Conservation (phyloP, 257 asterid species). For the Plectranthus barbatus region DNA sequence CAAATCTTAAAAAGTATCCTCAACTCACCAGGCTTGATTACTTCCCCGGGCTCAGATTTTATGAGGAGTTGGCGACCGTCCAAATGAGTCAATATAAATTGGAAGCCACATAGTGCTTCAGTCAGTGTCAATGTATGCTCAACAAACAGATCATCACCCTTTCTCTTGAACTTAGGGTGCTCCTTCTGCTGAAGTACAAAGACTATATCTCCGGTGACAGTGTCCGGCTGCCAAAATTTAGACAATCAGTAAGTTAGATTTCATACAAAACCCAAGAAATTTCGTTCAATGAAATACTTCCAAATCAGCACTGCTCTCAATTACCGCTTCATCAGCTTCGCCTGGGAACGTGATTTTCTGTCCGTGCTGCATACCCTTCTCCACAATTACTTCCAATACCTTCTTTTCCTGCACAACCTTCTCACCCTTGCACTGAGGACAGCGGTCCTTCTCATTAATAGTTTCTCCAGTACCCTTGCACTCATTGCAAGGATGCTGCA, state of each 20-base stretch:
- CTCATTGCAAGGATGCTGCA: conserved; percentile 91
- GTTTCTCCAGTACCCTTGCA: conserved; percentile 94
- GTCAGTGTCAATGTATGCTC: conserved; percentile 72
- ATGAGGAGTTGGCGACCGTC: conserved; percentile 83
- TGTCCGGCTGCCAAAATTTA: conserved; percentile 68
- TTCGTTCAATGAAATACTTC: no score
- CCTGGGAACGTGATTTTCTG: conserved; percentile 91
- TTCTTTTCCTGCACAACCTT: conserved; percentile 83
- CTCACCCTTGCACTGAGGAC: conserved; percentile 82
- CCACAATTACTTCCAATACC: conserved; percentile 83
- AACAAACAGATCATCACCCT: conserved; percentile 81
- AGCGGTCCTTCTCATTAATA: conserved; percentile 70
- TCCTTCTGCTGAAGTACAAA: conserved; percentile 87
- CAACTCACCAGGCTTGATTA: conserved; percentile 68
- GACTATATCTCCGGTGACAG: conserved; percentile 82
- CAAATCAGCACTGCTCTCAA: not conserved
- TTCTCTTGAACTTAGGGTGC: conserved; percentile 81
- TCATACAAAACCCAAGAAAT: not conserved
- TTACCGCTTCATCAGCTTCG: conserved; percentile 94
- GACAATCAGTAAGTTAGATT: not conserved
- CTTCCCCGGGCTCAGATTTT: conserved; percentile 87
- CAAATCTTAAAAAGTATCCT: not conserved
- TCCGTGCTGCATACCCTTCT: conserved; percentile 94
- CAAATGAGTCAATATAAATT: conserved; percentile 67
- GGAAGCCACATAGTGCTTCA: conserved; percentile 97